Evolutionary conservation across 2,329 filamentous ascomycete genomes (phyloP), one percentile per base, ranked within the genome.

Genomic region (Talaromyces sp.): DNA sequence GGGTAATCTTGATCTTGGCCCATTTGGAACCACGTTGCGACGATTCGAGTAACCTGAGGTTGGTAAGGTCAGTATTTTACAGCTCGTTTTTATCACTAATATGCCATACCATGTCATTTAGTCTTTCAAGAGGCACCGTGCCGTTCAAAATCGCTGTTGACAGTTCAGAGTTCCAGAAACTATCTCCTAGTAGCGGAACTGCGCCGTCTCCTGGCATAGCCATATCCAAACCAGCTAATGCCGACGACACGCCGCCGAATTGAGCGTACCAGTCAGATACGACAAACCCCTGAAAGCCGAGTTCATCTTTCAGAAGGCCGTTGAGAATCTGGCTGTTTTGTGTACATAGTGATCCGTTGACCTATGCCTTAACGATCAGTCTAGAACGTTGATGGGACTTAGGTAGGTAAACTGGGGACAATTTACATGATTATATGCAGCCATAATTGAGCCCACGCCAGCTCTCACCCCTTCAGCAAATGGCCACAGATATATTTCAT

Each of bases 231-330:
- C 86, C 86, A 19, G 81, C 79, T 43, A 87, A 71, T 0, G 84
- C 83, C 28, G 83, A 84, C 1, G 77, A 78, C 0, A 87, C 79
- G 1, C 83, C 83, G 0, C 80, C 79, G 56, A 84, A 78, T 57
- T 88, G 84, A 0, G 83, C 83, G 25, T 81, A 71, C 86, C 87
- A 90, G 69, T 91, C 88, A 0, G 83, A 85, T 76, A 89, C 84
- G 22, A 89, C 82, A 63, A 75, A 85, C 66, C 88, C 88, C 63
- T 89, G 86, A 63, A 90, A 90, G 0, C 85, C 86, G 51, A 90
- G 77, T 71, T 91, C 88, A 46, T 87, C 86, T 65, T 91, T 91
- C 8, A 90, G 75, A 3, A 91, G 76, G 0, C 83, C 84, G 62
- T 89, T 90, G 55, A 88, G 77, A 13, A 86, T 73, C 66, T 86